Evolutionary conservation across 2,329 filamentous ascomycete genomes (phyloP).

Genomic region (Stachybotrys chlorohalonatus): DNA sequence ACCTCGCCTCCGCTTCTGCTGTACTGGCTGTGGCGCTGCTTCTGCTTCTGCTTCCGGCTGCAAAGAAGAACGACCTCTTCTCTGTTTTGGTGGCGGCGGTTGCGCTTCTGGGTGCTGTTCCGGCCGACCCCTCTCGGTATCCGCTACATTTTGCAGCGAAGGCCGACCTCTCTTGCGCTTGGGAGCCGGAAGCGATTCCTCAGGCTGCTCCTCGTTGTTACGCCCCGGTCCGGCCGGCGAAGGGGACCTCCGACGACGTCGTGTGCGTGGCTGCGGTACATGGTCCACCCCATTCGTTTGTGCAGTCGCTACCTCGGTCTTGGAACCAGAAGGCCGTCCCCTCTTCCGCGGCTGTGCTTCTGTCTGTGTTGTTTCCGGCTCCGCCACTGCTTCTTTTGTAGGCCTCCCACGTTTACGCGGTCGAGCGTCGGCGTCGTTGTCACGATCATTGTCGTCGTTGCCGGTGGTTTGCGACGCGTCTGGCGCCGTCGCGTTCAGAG

Average conservation of each 20-base stretch:
- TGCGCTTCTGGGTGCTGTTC: not conserved
- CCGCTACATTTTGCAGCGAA: constrained; percentile 8
- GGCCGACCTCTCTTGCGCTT: constrained; percentile 18
- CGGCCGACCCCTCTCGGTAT: not conserved
- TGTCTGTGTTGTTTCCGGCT: not conserved
- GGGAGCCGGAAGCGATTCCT: not conserved
- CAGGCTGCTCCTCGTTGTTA: not conserved
- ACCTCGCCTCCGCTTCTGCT: constrained; percentile 22
- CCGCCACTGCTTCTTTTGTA: not conserved
- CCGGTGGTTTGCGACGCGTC: constrained; percentile 14
- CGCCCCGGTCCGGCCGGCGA: not conserved
- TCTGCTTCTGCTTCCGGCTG: constrained; percentile 4
- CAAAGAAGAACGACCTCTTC: not conserved
- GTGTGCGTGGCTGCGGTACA: not conserved
- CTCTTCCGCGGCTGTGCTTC: not conserved
- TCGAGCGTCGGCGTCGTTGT: constrained; percentile 14
- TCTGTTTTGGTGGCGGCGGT: not conserved
- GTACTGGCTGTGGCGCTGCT: constrained; percentile 13
- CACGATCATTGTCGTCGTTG: constrained; percentile 9
- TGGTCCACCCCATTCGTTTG: constrained; percentile 3
- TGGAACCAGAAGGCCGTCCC: not conserved
- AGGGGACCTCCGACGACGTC: not conserved
- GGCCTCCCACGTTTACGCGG: constrained; percentile 16
- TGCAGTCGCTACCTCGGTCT: not conserved
- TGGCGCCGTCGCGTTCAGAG: constrained; percentile 28